These are phyloP conservation scores for Candida orba DNA, from an alignment of 805 yeast species.

Conservation along the genomic window DNA sequence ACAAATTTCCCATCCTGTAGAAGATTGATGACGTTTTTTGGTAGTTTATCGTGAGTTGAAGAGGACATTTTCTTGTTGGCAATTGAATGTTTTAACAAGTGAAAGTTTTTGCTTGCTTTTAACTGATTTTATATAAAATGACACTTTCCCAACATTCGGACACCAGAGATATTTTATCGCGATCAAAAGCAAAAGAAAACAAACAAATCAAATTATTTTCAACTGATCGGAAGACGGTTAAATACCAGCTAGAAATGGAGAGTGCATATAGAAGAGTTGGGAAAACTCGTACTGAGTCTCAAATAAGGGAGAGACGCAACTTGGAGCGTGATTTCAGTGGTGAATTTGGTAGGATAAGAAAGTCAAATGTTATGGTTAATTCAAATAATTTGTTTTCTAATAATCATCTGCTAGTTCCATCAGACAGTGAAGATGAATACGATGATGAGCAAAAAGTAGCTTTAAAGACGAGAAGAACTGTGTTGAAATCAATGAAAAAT, in stretches of 20 bases:
- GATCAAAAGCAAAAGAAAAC: no score
- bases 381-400: conserved; percentile 5
- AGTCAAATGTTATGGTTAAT: conserved; percentile 9
- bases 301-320: background rate
- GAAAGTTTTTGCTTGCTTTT: no score
- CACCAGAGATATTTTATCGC: no score
- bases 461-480: background rate
- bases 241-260: no score
- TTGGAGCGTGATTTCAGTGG: conserved; percentile 16
- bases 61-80: background rate
- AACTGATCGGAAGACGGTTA: no score
- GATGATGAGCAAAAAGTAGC: background rate
- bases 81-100: background rate
- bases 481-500: no score
- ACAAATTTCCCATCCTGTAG: conserved; percentile 60
- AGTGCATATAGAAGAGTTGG: no score
- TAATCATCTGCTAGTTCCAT: background rate
- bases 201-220: no score
- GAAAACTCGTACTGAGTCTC: background rate
- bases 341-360: conserved; percentile 17
- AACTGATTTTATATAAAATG: no score
- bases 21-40: conserved; percentile 34
- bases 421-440: background rate
- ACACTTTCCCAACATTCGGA: no score
- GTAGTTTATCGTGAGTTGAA: conserved; percentile 24